A percentile compares a stretch with the other conserved stretches of the same genome.
Evolutionary conservation across 768 basidiomycete species (phyloP).

Genomic region (Trametes coccinea): DNA sequence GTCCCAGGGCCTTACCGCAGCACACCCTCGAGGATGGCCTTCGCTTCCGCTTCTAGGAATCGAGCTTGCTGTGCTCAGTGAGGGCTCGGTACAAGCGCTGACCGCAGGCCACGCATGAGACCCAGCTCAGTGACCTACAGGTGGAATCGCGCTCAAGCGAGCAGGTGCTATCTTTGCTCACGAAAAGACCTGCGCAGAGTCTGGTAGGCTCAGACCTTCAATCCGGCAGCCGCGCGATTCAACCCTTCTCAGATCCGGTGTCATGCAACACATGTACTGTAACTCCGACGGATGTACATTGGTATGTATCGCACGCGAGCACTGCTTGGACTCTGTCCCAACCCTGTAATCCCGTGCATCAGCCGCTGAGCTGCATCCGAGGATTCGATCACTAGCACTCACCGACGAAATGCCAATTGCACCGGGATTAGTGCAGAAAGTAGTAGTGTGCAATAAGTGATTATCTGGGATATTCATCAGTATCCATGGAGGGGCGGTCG

Average conservation of each 20-base stretch:
- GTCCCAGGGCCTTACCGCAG: not conserved
- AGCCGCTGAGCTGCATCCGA: too few relatives aligned
- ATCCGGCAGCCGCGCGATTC: too few relatives aligned
- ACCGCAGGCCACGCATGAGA: too few relatives aligned
- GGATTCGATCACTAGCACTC: not conserved
- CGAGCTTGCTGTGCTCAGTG: not conserved
- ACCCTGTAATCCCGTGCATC: not conserved
- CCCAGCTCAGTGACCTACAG: too few relatives aligned
- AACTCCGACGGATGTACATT: slow-evolving; percentile 2
- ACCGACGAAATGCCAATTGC: not conserved
- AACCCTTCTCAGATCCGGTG: not conserved
- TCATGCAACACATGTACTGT: not conserved
- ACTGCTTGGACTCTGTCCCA: slow-evolving; percentile 5
- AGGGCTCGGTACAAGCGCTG: too few relatives aligned
- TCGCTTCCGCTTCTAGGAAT: not conserved
- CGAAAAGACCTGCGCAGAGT: too few relatives aligned
- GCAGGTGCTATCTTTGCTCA: too few relatives aligned
- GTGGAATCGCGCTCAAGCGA: too few relatives aligned
- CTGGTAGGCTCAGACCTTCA: too few relatives aligned
- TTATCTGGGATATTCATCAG: not conserved
- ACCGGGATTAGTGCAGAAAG: slow-evolving; percentile 10
- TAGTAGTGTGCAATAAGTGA: slow-evolving; percentile 18
- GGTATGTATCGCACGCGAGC: slow-evolving; percentile 4
- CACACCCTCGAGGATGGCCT: not conserved
- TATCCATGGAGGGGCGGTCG: too few relatives aligned